These are phyloP conservation scores for Oryza australiensis DNA, from an alignment of 176 grass and related monocot species.

Conservation along the genomic window DNA sequence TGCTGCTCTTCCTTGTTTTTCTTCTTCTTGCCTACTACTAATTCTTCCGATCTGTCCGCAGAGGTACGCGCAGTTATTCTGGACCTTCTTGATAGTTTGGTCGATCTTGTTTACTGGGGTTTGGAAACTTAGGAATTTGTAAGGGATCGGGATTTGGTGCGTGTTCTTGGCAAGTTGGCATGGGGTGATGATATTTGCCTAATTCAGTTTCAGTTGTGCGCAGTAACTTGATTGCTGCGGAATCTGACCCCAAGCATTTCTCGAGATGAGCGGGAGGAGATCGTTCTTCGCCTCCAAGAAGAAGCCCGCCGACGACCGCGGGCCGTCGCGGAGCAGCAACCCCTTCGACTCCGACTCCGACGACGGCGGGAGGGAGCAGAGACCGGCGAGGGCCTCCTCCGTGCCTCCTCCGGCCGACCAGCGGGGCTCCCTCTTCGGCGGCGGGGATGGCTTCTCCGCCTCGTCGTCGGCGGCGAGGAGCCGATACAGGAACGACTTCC, in stretches of 20 bases:
- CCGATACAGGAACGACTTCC: conserved; percentile 75
- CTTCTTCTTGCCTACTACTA: neutral
- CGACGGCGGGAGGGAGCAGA: conserved; percentile 13
- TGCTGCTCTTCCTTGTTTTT: neutral
- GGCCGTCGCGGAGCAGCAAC: neutral
- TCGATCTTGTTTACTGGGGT: neutral
- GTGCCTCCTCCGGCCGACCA: conserved; percentile 29
- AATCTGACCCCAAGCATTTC: neutral
- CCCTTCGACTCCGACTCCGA: conserved; percentile 65
- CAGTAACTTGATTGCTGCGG: neutral
- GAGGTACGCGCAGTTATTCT: neutral
- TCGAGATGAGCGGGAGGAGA: conserved; percentile 35
- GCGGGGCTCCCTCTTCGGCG: neutral
- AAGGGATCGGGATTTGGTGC: neutral
- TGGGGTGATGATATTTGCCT: neutral
- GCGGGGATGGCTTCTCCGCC: neutral
- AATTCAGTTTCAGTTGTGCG: neutral
- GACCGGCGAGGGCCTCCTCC: conserved; percentile 44
- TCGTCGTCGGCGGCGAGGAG: conserved; percentile 9
- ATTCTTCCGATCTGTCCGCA: neutral
- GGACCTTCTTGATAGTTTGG: neutral
- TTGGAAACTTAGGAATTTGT: neutral
- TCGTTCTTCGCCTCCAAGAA: conserved; percentile 43
- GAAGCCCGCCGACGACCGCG: neutral
- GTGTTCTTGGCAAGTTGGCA: neutral